Base-by-base conservation (phyloP, 1,139 yeast genomes). In the Diutina rugosa region DNA sequence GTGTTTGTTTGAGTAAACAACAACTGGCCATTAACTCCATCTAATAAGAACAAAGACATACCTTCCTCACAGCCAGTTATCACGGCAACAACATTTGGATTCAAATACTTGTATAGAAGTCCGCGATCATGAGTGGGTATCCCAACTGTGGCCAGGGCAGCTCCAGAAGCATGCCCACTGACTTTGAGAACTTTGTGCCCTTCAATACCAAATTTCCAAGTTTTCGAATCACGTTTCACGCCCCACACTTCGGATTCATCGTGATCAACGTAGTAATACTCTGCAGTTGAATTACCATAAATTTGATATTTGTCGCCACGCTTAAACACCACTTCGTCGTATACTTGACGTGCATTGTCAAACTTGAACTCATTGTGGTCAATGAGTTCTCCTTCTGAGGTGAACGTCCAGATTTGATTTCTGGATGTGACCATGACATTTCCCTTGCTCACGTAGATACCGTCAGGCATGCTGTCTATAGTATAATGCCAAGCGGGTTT, bases 91-190 rank as follows among this genome's bases (percentile, higher is more conserved):
- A 82, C 60, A 63, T 88, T 84, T 35, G 91, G 95, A 64, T 88
- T 80, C 60, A 91, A 73, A 67, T 88, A 91, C 69, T 91, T 93
- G 78, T 91, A 90, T 55, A 90, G 71, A 0, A 90, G 95, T 1
- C 85, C 76, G 64, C 90, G 79, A 63, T 87, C 84, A 26, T 86
- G 85, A 48, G 87, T 72, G 1, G 87, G 79, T 46, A 81, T 78
- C 14, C 96, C 97, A 56, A 85, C 69, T n/a, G 87, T 84, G 0
- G 85, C 81, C 3, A 84, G 76, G 21, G 69, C 67, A 12, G 79
- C 80, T 32, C 70, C 72, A 2, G 65, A 66, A 1, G 79, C 77
- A 55, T 67, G 70, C 21, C 53, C 53, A 10, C 64, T 58, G 14
- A 64, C 59, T 1, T 69, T 48, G 9, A 72, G 58, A 5, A 64